Evolutionary conservation across 805 yeast genomes (phyloP).

Genomic region (Tetrapisispora nanseiensis): DNA sequence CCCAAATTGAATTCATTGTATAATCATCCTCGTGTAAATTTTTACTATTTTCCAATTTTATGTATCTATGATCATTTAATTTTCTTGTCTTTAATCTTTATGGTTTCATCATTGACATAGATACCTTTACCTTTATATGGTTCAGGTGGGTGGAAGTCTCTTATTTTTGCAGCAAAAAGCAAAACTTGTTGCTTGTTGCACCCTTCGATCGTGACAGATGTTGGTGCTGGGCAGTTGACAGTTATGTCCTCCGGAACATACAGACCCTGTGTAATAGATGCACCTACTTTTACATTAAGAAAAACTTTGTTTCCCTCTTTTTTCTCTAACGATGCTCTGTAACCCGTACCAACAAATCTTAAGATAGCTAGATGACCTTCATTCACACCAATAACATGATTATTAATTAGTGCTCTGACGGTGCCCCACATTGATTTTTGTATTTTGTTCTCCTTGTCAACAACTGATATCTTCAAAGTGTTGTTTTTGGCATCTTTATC

Average conservation of each 20-base stretch:
- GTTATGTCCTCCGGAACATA: constrained; percentile 67
- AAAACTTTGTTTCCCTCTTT: constrained; percentile 32
- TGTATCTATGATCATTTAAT: constrained; percentile 47
- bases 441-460: constrained; percentile 43
- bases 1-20: no score
- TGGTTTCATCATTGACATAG: constrained; percentile 83
- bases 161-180: constrained; percentile 77
- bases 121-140: constrained; percentile 98
- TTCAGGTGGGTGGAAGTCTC: constrained; percentile 89
- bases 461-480: constrained; percentile 46
- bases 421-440: constrained; percentile 97
- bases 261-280: constrained; percentile 68
- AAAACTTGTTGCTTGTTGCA: constrained; percentile 78
- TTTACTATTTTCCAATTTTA: neutral
- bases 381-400: constrained; percentile 76
- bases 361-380: constrained; percentile 88
- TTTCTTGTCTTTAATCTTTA: constrained; percentile 84
- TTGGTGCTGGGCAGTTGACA: constrained; percentile 74
- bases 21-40: no score
- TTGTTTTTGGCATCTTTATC: constrained; percentile 20
- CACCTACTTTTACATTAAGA: constrained; percentile 79
- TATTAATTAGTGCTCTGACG: constrained; percentile 64
- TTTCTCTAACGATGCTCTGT: constrained; percentile 72
- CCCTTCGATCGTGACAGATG: constrained; percentile 79
- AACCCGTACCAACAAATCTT: constrained; percentile 93